Conservation (phyloP, 164 flowering plant genomes). For the Vitis amurensis region DNA sequence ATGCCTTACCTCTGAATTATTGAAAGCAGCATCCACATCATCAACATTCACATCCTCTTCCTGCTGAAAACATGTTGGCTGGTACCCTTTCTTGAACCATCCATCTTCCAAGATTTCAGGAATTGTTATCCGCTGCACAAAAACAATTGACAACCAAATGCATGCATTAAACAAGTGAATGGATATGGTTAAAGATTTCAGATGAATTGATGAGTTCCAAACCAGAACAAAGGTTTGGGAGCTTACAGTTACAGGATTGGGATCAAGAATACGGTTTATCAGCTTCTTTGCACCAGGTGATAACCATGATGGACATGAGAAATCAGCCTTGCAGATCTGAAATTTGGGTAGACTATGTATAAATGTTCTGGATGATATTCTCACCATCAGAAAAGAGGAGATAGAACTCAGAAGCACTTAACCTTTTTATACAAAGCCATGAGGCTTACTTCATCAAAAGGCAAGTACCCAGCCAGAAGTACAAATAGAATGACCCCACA, state of each 20-base stretch:
- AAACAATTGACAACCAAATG: not conserved
- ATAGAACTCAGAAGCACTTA: constrained; percentile 7
- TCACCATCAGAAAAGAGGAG: not conserved
- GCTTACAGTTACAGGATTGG: constrained; percentile 83
- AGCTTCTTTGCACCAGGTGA: constrained; percentile 67
- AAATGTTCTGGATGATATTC: constrained; percentile 2
- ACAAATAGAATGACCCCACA: constrained; percentile 97
- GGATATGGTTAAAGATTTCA: not conserved
- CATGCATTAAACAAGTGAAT: not conserved
- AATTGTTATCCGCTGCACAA: constrained; percentile 69
- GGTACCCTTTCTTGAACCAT: constrained; percentile 86
- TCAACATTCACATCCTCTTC: constrained; percentile 68
- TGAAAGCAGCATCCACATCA: constrained; percentile 87
- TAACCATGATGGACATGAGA: constrained; percentile 80
- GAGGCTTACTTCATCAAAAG: constrained; percentile 84
- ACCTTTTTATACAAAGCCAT: constrained; percentile 71
- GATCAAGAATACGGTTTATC: constrained; percentile 76
- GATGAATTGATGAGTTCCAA: not conserved
- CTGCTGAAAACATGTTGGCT: constrained; percentile 59
- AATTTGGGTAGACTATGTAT: constrained; percentile 11
- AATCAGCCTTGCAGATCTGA: constrained; percentile 79
- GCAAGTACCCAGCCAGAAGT: constrained; percentile 92
- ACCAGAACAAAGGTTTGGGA: not conserved
- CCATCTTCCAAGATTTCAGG: constrained; percentile 75
- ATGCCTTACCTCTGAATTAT: constrained; percentile 59